Percentiles rank a stretch among this genome's conserved stretches.
phyloP scores from a whole-genome alignment of 345 rosid species.

The Acer negundo region DNA sequence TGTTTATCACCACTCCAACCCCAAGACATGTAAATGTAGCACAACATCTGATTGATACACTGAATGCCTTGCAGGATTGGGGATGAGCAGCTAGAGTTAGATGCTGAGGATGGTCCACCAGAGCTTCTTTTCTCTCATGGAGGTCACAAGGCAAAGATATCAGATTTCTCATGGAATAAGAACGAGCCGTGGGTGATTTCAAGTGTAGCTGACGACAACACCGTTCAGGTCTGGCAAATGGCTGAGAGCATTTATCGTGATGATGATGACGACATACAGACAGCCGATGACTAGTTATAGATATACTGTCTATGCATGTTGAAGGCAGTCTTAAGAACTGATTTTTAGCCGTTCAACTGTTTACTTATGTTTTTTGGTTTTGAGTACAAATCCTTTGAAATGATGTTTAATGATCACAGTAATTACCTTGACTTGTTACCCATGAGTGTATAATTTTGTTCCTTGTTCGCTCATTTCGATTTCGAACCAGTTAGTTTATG shows the following conservation, averaged over 20 bases:
- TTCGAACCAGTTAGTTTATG: no score
- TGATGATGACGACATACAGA: constrained; percentile 38
- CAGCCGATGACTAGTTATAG: constrained; percentile 16
- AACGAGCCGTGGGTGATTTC: constrained; percentile 74
- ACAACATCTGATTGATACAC: no score
- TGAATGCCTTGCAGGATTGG: constrained; percentile 53
- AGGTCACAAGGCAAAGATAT: constrained; percentile 80
- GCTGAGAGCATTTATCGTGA: constrained; percentile 71
- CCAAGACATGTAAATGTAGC: no score
- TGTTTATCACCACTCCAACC: no score
- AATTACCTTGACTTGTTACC: no score
- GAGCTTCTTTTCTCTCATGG: constrained; percentile 87
- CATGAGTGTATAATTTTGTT: no score
- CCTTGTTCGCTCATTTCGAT: no score
- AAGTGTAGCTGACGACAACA: constrained; percentile 79
- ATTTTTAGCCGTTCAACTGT: no score
- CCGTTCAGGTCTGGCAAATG: constrained; percentile 82
- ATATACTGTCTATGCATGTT: background rate
- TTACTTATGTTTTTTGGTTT: no score
- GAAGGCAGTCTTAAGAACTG: no score
- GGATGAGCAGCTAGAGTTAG: constrained; percentile 78
- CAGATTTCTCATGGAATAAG: constrained; percentile 85
- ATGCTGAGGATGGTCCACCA: constrained; percentile 82
- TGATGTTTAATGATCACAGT: no score
- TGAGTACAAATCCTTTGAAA: no score